Evolutionary conservation across 2,329 filamentous ascomycete species (phyloP), one percentile per base, ranked within the genome.

Genomic region (Lecanosticta acicola): DNA sequence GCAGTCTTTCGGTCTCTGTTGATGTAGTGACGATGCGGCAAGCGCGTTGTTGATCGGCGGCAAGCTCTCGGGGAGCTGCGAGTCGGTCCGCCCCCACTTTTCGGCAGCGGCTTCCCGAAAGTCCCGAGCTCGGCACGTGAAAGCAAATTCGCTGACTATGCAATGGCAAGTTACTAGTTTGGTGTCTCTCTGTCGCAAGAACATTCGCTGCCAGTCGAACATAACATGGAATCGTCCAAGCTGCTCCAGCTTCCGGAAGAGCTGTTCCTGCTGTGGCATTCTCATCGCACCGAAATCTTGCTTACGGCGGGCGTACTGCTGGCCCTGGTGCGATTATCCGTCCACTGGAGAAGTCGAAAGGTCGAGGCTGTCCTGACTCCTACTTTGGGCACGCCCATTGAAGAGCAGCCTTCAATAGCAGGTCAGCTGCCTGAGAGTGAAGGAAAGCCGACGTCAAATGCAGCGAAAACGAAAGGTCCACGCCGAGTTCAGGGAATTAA

Each of bases 211-310:
- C 3, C 18, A n/a, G 13, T 21, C 14, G n/a, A n/a, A 26, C 2
- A 11, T 14, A 46, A 8, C 3, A 59, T 58, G 55, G 50, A 54
- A 3, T 5, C 16, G 10, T 36, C 39, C 7, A 46, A 32, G 10
- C n/a, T 55, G n/a, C 46, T 55, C 13, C 43, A 54, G 32, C 51
- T 63, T 3, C 53, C 57, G 0, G 36, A 48, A 39, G 62, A 65
- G 56, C 53, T 63, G 39, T 51, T 66, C 7, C 51, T 51, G 29
- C 35, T 66, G 5, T 66, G 62, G 61, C 62, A 63, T 40, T 29
- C 50, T 1, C 58, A 64, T 39, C 60, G 62, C 3, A 43, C 54
- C 4, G 59, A 60, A 34, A 4, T 63, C 10, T 49, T 66, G 1
- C 46, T 66, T 13, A 48, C 59, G n/a, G 58, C 58, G 13, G 61